Conservation (phyloP, 2,329 filamentous ascomycete species). For the Aureobasidium sp. region DNA sequence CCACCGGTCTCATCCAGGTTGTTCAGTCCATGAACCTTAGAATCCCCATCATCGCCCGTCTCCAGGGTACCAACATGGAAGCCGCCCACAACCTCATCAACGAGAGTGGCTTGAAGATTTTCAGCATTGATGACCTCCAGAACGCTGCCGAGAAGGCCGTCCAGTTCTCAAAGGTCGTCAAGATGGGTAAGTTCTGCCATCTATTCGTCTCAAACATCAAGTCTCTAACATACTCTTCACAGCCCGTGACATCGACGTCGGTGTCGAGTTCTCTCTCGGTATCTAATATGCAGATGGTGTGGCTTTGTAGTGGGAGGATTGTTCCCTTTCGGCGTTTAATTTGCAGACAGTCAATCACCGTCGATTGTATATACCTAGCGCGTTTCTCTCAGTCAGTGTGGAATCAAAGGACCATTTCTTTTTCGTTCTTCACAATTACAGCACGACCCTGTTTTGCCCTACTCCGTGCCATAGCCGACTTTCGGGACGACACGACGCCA, state of each 20-base stretch:
- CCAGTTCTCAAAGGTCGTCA: slow-evolving; percentile 98
- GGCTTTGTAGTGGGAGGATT: slow-evolving; percentile 12
- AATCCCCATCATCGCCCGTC: slow-evolving; percentile 91
- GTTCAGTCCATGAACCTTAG: slow-evolving; percentile 92
- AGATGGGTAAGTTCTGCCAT: slow-evolving; percentile 66
- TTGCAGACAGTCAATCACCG: slow-evolving; percentile 16
- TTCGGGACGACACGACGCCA: not conserved
- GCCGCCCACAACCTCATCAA: slow-evolving; percentile 86
- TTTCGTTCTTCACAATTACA: slow-evolving; percentile 2
- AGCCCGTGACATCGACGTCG: slow-evolving; percentile 94
- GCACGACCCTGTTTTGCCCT: not conserved
- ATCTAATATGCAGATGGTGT: slow-evolving; percentile 55
- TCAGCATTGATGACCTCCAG: slow-evolving; percentile 97
- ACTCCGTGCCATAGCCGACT: not conserved
- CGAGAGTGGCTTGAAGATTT: slow-evolving; percentile 98
- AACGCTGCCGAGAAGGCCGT: slow-evolving; percentile 96
- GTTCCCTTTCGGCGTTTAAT: slow-evolving; percentile 14
- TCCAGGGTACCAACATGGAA: slow-evolving; percentile 98
- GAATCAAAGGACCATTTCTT: slow-evolving; percentile 12
- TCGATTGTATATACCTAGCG: slow-evolving; percentile 18
- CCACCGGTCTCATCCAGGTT: slow-evolving; percentile 90
- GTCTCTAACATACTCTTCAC: slow-evolving; percentile 24
- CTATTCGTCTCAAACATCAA: not conserved
- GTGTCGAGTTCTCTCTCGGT: slow-evolving; percentile 88
- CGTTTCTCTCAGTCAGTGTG: slow-evolving; percentile 13